These are phyloP conservation scores for Colletotrichum australisinense DNA, from an alignment of 2,329 filamentous ascomycete genomes.

Conservation along the genomic window DNA sequence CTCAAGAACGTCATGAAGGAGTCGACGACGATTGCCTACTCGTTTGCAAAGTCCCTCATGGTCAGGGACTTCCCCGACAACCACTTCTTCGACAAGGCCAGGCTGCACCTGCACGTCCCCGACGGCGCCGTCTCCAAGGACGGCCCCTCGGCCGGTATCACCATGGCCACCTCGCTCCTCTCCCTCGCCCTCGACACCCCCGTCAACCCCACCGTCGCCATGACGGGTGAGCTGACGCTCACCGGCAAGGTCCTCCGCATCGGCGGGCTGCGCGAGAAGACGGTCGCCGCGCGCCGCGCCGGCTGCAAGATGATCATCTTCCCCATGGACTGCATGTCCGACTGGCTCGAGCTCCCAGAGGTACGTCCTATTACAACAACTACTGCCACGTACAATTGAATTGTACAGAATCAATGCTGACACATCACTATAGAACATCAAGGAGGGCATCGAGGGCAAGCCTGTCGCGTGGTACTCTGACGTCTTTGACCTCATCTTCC, in stretches of 20 bases:
- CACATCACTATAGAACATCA: constrained; percentile 82
- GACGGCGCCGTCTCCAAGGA: constrained; percentile 98
- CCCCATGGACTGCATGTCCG: constrained; percentile 92
- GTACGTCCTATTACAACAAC: constrained; percentile 65
- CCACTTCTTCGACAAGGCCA: constrained; percentile 95
- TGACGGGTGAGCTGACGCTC: constrained; percentile 97
- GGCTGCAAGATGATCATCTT: constrained; percentile 96
- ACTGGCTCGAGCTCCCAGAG: constrained; percentile 97
- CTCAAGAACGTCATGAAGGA: constrained; percentile 98
- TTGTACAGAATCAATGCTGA: background rate
- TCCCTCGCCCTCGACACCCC: constrained; percentile 84
- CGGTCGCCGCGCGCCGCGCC: constrained; percentile 90
- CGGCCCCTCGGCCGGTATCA: constrained; percentile 92
- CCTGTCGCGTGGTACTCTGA: constrained; percentile 94
- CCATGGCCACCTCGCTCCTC: constrained; percentile 95
- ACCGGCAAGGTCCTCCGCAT: constrained; percentile 97
- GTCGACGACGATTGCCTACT: constrained; percentile 94
- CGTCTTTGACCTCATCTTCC: constrained; percentile 92
- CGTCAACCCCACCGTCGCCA: constrained; percentile 88
- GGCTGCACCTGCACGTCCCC: constrained; percentile 94
- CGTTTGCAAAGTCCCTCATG: constrained; percentile 91
- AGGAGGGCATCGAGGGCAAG: constrained; percentile 91
- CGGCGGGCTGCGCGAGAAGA: constrained; percentile 95
- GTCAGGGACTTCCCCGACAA: constrained; percentile 89
- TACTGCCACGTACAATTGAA: background rate